These are phyloP conservation scores for Hypoxylon perforatum DNA, from an alignment of 495 filamentous ascomycete genomes.

Conservation along the genomic window DNA sequence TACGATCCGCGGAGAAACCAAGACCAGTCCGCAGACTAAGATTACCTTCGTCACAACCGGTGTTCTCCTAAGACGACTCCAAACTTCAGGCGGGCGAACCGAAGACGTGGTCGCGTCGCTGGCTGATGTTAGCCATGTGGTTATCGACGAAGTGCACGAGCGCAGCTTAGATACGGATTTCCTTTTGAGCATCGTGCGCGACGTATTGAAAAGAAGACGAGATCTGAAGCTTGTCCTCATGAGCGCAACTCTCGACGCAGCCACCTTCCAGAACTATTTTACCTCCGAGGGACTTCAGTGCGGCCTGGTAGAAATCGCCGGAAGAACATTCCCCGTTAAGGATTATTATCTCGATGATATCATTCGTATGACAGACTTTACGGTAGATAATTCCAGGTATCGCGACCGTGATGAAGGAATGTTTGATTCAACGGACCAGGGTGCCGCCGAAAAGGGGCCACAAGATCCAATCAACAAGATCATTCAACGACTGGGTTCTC, in stretches of 20 bases:
- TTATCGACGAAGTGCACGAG: constrained; percentile 98
- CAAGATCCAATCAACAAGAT: constrained; percentile 68
- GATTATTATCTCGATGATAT: constrained; percentile 94
- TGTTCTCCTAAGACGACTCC: constrained; percentile 89
- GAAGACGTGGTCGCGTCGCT: constrained; percentile 83
- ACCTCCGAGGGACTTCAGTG: constrained; percentile 70
- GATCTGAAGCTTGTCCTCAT: constrained; percentile 96
- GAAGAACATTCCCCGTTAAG: constrained; percentile 87
- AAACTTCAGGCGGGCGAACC: constrained; percentile 81
- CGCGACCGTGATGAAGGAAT: constrained; percentile 44
- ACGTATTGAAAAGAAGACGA: constrained; percentile 78
- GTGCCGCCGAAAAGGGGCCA: constrained; percentile 19
- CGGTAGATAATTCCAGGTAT: constrained; percentile 50
- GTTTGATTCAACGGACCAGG: constrained; percentile 45
- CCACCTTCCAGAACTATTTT: constrained; percentile 88
- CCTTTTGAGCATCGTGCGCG: constrained; percentile 85
- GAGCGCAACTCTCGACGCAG: constrained; percentile 95
- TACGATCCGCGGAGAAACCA: constrained; percentile 91
- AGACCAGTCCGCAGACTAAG: constrained; percentile 72
- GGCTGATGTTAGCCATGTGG: constrained; percentile 90
- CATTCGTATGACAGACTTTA: constrained; percentile 80
- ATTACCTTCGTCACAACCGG: constrained; percentile 97
- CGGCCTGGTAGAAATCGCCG: constrained; percentile 83
- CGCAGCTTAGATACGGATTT: constrained; percentile 96
- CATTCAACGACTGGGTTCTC: constrained; percentile 80